Evolutionary conservation across 345 rosid genomes (phyloP).

Genomic region (Geranium brycei): DNA sequence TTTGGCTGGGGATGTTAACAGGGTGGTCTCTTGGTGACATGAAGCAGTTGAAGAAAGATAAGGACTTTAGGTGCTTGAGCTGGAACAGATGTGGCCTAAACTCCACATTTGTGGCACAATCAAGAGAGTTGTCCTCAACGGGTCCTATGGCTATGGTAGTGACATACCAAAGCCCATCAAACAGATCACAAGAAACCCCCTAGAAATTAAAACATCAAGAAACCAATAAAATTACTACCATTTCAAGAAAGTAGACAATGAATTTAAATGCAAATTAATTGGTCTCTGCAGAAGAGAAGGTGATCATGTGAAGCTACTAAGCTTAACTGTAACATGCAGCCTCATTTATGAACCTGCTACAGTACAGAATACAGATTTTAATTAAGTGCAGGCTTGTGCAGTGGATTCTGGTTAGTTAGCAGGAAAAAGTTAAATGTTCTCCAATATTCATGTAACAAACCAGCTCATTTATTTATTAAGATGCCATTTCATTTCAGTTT

Average conservation of each 20-base stretch:
- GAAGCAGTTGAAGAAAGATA: conserved; percentile 64
- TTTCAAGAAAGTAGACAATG: neutral
- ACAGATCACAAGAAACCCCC: conserved; percentile 87
- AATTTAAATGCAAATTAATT: too few relatives aligned
- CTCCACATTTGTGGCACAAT: conserved; percentile 36
- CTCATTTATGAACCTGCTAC: too few relatives aligned
- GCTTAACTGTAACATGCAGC: too few relatives aligned
- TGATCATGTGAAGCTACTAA: too few relatives aligned
- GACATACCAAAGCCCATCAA: conserved; percentile 66
- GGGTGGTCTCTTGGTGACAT: conserved; percentile 27
- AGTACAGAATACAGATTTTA: too few relatives aligned
- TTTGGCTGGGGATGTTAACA: conserved; percentile 22
- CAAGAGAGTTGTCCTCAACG: conserved; percentile 56
- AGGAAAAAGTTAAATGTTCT: too few relatives aligned
- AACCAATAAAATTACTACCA: neutral
- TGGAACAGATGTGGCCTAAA: conserved; percentile 55
- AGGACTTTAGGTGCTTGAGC: conserved; percentile 66
- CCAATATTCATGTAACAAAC: too few relatives aligned
- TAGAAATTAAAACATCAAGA: conserved; percentile 5
- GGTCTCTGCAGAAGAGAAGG: too few relatives aligned
- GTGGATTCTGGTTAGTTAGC: too few relatives aligned
- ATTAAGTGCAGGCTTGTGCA: too few relatives aligned
- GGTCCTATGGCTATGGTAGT: conserved; percentile 68
- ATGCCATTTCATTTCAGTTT: too few relatives aligned
- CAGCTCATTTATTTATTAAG: too few relatives aligned